phyloP scores from a whole-genome alignment of 2,329 filamentous ascomycete genomes.

The Aureobasidium mangrovei region DNA sequence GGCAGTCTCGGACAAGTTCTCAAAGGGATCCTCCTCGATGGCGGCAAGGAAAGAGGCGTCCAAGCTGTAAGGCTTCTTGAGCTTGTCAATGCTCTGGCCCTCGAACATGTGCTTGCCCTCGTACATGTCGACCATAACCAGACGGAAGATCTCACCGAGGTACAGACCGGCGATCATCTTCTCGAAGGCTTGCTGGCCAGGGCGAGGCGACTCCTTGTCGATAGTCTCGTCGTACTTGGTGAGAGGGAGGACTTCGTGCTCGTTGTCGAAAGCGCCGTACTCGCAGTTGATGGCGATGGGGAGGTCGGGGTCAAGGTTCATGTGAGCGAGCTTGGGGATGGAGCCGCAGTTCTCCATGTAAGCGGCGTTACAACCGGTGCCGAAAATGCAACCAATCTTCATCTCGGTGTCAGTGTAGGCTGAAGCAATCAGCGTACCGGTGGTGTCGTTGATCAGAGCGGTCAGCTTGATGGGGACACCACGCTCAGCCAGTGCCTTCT shows the following conservation, averaged over 20 bases:
- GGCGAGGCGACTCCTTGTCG: slow-evolving; percentile 36
- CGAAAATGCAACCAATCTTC: slow-evolving; percentile 96
- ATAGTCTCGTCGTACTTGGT: slow-evolving; percentile 53
- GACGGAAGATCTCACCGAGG: slow-evolving; percentile 38
- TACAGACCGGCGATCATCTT: slow-evolving; percentile 40
- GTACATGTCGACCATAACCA: slow-evolving; percentile 45
- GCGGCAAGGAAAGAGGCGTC: slow-evolving; percentile 89
- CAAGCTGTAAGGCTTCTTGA: slow-evolving; percentile 79
- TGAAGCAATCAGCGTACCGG: slow-evolving; percentile 90
- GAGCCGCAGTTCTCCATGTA: slow-evolving; percentile 93
- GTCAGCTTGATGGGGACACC: slow-evolving; percentile 86
- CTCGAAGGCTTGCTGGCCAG: slow-evolving; percentile 38
- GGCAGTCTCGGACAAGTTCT: slow-evolving; percentile 83
- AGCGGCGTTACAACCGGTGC: slow-evolving; percentile 94
- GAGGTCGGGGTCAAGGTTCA: slow-evolving; percentile 74
- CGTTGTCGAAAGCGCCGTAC: slow-evolving; percentile 94
- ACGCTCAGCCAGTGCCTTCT: slow-evolving; percentile 56
- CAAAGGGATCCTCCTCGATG: slow-evolving; percentile 91
- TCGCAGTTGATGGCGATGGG: slow-evolving; percentile 97
- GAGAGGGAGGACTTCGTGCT: slow-evolving; percentile 75
- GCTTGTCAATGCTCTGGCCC: slow-evolving; percentile 67
- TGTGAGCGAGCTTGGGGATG: slow-evolving; percentile 86
- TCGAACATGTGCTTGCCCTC: slow-evolving; percentile 64
- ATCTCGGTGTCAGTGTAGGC: slow-evolving; percentile 91
- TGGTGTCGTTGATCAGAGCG: slow-evolving; percentile 95